Base-by-base conservation (phyloP, 1,139 yeast species). In the Insectozyma bohioensis region DNA sequence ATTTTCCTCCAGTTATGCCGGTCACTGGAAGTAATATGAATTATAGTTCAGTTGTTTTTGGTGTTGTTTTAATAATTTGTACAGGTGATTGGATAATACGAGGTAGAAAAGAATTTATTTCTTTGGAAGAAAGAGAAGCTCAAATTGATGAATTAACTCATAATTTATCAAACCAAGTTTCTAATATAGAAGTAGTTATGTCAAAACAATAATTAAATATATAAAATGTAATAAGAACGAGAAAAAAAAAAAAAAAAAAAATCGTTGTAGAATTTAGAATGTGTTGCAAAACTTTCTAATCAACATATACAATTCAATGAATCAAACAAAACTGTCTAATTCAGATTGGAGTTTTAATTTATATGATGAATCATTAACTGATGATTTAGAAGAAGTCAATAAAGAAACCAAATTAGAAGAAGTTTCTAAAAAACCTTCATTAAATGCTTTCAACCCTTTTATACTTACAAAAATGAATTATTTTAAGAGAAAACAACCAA, bases 1-100 rank as follows among this genome's bases (percentile, higher is more conserved):
- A 70, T 26, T 60, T 71, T 45, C 76, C 76, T 1, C 46, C 63
- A 7, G 61, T 55, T n/a, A 59, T 67, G 61, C 77, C 77, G 1
- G 76, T 60, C 3, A 47, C 61, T 9, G 63, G 64, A 17, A 63
- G 61, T 4, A 61, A 61, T 39, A 69, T 70, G 77, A 71, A 71
- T 45, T 70, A 70, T 41, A 70, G 67, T 2, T 52, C 59, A 24
- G 74, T 55, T 6, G 75, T 68, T 4, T 51, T 67, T 35, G 72
- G 53, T 1, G 64, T 58, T 6, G 63, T 52, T 33, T 52, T 49
- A 4, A 27, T 48, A 10, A 65, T 63, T 41, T 52, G 63, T 39
- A 46, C 61, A 1, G 39, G 56, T 14, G 67, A 67, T 45, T 67
- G 72, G 73, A 45, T 51, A 21, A 48, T 55, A 15, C 54, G 68